phyloP scores from a whole-genome alignment of 2,329 filamentous ascomycete species.

The Pestalotiopsis sp. region DNA sequence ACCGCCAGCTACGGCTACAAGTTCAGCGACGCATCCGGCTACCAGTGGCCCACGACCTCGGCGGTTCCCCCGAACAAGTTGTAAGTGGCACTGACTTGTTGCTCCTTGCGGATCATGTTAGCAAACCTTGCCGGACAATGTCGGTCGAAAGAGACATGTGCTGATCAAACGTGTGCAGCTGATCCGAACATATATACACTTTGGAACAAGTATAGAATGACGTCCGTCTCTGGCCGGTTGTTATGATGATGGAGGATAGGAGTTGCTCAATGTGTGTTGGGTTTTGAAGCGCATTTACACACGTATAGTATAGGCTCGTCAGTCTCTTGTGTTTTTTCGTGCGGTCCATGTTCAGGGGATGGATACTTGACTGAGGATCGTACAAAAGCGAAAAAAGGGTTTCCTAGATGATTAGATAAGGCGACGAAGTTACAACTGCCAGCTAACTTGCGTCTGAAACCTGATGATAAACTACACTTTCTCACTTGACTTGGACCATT shows the following conservation, averaged over 20 bases:
- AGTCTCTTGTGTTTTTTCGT: neutral
- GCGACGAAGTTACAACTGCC: neutral
- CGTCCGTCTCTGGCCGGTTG: neutral
- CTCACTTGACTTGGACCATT: too few species aligned
- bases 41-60: slow-evolving; percentile 88
- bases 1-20: slow-evolving; percentile 98
- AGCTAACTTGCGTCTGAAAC: neutral
- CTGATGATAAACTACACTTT: neutral
- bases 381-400: slow-evolving; percentile 5
- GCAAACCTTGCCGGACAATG: slow-evolving; percentile 16
- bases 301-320: neutral
- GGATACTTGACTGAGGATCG: slow-evolving; percentile 1
- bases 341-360: neutral
- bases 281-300: slow-evolving; percentile 4
- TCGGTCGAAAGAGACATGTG: neutral
- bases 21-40: slow-evolving; percentile 94
- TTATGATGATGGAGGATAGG: neutral
- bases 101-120: slow-evolving; percentile 25
- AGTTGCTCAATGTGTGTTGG: neutral
- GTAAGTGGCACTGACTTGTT: slow-evolving; percentile 51
- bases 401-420: slow-evolving; percentile 4
- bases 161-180: slow-evolving; percentile 1
- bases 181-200: neutral
- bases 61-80: slow-evolving; percentile 73
- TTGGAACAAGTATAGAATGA: neutral